These are phyloP conservation scores for Esteya vermicola DNA, from an alignment of 2,329 filamentous ascomycete genomes.

Conservation along the genomic window DNA sequence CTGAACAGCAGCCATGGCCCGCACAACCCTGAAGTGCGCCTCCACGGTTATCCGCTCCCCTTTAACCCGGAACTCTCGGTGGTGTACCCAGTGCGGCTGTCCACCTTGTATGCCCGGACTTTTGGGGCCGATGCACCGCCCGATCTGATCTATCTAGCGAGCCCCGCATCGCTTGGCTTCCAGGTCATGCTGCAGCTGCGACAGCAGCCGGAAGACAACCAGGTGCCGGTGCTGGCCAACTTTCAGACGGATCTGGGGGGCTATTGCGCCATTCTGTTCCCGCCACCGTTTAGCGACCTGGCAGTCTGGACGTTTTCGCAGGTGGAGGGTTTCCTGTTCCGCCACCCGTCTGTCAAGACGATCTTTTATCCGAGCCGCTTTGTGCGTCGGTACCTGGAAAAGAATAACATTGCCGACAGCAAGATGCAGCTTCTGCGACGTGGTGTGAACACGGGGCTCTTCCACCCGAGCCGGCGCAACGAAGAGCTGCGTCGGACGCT, in stretches of 20 bases:
- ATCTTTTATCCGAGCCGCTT: constrained; percentile 56
- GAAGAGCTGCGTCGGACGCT: constrained; percentile 36
- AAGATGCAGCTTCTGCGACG: constrained; percentile 49
- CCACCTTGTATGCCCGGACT: constrained; percentile 42
- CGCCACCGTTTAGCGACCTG: constrained; percentile 42
- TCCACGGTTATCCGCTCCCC: constrained; percentile 51
- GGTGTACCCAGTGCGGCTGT: constrained; percentile 54
- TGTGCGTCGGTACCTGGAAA: constrained; percentile 45
- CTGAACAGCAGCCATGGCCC: background rate
- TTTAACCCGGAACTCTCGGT: constrained; percentile 60
- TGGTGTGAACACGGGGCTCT: constrained; percentile 50
- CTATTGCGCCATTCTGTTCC: constrained; percentile 57
- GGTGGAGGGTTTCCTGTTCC: constrained; percentile 54
- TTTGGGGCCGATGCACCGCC: constrained; percentile 40
- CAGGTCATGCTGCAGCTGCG: constrained; percentile 56
- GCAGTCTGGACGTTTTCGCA: constrained; percentile 47
- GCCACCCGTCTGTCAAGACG: constrained; percentile 43
- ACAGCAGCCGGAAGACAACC: constrained; percentile 37
- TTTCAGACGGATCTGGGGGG: constrained; percentile 59
- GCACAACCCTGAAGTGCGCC: constrained; percentile 36
- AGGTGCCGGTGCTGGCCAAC: constrained; percentile 50
- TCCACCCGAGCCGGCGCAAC: constrained; percentile 39
- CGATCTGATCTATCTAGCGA: constrained; percentile 56
- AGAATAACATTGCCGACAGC: constrained; percentile 35
- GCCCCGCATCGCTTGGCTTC: constrained; percentile 55